A percentile compares a stretch with the other conserved stretches of the same genome.
Evolutionary conservation across 108 stramenopile species (phyloP).

Genomic region (Epithemia pelagica): DNA sequence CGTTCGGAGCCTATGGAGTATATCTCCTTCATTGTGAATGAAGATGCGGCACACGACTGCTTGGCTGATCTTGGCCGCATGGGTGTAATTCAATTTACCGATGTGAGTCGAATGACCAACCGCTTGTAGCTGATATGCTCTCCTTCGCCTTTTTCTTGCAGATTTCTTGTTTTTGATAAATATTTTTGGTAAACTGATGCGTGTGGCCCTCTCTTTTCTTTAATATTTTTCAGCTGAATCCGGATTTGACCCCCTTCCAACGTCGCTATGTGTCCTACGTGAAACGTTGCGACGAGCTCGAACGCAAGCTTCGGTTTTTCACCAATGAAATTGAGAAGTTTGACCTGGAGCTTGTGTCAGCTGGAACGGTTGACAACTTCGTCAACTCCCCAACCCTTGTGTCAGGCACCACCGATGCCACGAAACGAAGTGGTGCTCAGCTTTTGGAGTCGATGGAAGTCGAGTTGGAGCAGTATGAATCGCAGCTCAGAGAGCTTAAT

Average conservation of each 20-base stretch:
- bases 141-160: not conserved
- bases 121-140: not conserved
- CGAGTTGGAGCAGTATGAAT: conserved; percentile 88
- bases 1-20: conserved; percentile 99
- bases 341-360: conserved; percentile 58
- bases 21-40: conserved; percentile 94
- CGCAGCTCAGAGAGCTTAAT: conserved; percentile 90
- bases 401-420: conserved; percentile 22
- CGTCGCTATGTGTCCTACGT: conserved; percentile 95
- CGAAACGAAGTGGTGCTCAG: conserved; percentile 54
- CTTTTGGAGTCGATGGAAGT: conserved; percentile 81
- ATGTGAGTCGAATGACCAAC: conserved; percentile 48
- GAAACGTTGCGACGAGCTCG: conserved; percentile 96
- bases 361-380: conserved; percentile 61
- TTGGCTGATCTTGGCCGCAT: conserved; percentile 87
- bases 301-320: conserved; percentile 95
- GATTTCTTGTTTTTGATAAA: not conserved
- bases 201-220: no score
- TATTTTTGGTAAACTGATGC: no score
- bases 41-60: conserved; percentile 94
- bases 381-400: conserved; percentile 28
- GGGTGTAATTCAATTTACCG: conserved; percentile 94
- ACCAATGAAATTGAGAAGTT: conserved; percentile 85
- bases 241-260: conserved; percentile 97
- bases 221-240: conserved; percentile 92